These are phyloP conservation scores for Phytophthora nicotianae DNA, from an alignment of 352 stramenopile genomes.

Conservation along the genomic window DNA sequence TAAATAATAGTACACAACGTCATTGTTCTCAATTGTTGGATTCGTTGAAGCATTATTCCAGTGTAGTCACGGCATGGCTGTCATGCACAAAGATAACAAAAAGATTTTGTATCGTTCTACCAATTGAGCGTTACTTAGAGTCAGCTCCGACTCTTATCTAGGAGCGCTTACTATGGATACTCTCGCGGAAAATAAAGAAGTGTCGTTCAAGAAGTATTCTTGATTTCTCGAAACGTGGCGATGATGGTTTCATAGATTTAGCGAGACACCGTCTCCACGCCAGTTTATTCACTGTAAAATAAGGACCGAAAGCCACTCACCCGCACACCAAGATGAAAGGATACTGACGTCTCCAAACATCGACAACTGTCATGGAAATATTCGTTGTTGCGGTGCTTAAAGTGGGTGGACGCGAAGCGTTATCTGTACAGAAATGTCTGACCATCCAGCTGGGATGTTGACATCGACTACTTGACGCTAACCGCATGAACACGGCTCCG, in stretches of 20 bases:
- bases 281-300: slow-evolving; percentile 16
- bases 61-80: too few species aligned
- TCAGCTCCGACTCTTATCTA: not conserved
- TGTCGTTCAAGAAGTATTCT: not conserved
- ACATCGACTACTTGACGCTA: slow-evolving; percentile 17
- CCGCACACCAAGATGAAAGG: slow-evolving; percentile 2
- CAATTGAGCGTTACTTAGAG: not conserved
- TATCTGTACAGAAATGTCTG: slow-evolving; percentile 18
- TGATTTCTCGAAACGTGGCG: not conserved
- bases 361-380: slow-evolving; percentile 21
- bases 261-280: not conserved
- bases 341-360: slow-evolving; percentile 1
- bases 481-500: slow-evolving; percentile 21
- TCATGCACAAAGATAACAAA: not conserved
- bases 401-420: slow-evolving; percentile 4
- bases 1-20: slow-evolving; percentile 21
- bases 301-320: not conserved
- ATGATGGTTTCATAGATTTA: not conserved
- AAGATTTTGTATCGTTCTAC: not conserved
- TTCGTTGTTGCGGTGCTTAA: slow-evolving; percentile 9
- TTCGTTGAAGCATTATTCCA: too few species aligned
- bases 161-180: too few species aligned
- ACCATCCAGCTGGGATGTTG: slow-evolving; percentile 31
- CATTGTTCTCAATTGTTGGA: not conserved
- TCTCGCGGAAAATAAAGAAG: not conserved